A percentile compares a stretch with the other conserved stretches of the same genome.
Conservation (phyloP, 176 grass and related monocot genomes). For the Eremochloa ophiuroides region DNA sequence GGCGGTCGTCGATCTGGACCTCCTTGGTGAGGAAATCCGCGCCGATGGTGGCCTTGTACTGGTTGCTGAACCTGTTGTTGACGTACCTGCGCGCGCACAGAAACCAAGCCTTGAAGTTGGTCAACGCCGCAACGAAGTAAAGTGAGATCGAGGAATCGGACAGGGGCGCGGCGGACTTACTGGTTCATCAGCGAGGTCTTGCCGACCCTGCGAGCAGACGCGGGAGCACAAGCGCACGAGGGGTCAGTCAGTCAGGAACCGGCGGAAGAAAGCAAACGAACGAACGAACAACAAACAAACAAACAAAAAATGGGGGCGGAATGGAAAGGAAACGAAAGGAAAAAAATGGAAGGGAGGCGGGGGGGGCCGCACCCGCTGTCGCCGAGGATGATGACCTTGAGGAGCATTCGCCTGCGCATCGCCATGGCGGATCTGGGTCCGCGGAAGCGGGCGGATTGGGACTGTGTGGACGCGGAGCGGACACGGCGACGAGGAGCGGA, state of each 20-base stretch:
- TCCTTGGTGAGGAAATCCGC: conserved; percentile 97
- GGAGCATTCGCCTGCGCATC: conserved; percentile 90
- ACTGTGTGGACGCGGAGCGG: not conserved
- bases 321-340: not conserved
- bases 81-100: conserved; percentile 57
- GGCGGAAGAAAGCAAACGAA: not conserved
- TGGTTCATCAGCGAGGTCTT: conserved; percentile 98
- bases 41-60: conserved; percentile 94
- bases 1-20: conserved; percentile 84
- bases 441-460: not conserved
- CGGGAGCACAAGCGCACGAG: not conserved
- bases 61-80: conserved; percentile 92
- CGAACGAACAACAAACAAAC: not conserved
- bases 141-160: not conserved
- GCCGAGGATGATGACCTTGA: conserved; percentile 99
- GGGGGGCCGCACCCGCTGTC: conserved; percentile 69
- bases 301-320: not conserved
- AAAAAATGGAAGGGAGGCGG: not conserved
- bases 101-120: not conserved
- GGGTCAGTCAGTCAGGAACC: conserved; percentile 24
- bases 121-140: not conserved
- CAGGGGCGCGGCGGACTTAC: conserved; percentile 29
- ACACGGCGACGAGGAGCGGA: not conserved
- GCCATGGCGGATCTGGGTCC: conserved; percentile 55
- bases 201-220: conserved; percentile 53